phyloP scores from a whole-genome alignment of 2,329 filamentous ascomycete genomes.

The Westerdykella sp. region DNA sequence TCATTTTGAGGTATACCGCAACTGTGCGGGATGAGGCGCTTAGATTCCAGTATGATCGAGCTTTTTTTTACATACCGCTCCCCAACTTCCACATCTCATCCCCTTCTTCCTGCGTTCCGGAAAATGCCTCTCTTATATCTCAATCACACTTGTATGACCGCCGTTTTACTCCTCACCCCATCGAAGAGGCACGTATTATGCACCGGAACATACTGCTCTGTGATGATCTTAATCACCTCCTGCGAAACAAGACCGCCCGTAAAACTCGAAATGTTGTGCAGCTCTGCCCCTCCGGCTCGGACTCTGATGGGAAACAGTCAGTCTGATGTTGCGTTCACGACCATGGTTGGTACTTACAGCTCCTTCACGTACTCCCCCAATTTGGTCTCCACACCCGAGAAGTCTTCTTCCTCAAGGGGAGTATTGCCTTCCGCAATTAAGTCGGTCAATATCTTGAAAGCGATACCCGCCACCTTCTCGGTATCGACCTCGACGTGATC shows the following conservation, averaged over 20 bases:
- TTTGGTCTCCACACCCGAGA: conserved; percentile 31
- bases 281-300: conserved; percentile 72
- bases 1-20: too few relatives aligned
- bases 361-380: conserved; percentile 38
- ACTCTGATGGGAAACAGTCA: conserved; percentile 41
- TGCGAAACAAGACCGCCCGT: conserved; percentile 93
- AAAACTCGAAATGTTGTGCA: conserved; percentile 87
- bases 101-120: too few relatives aligned
- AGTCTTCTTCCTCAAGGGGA: conserved; percentile 39
- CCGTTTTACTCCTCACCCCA: conserved; percentile 52
- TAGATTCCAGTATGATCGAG: too few relatives aligned
- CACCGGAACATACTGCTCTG: conserved; percentile 59
- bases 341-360: conserved; percentile 41
- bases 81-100: too few relatives aligned
- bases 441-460: conserved; percentile 37
- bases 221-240: conserved; percentile 85
- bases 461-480: conserved; percentile 40
- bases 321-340: neutral
- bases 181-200: conserved; percentile 61
- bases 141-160: conserved; percentile 43
- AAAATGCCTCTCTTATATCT: too few relatives aligned
- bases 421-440: conserved; percentile 40
- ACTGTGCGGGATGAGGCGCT: too few relatives aligned
- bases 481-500: conserved; percentile 24
- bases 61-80: too few relatives aligned